These are phyloP conservation scores for Diaporthe sp. DNA, from an alignment of 2,329 filamentous ascomycete species.

Conservation along the genomic window DNA sequence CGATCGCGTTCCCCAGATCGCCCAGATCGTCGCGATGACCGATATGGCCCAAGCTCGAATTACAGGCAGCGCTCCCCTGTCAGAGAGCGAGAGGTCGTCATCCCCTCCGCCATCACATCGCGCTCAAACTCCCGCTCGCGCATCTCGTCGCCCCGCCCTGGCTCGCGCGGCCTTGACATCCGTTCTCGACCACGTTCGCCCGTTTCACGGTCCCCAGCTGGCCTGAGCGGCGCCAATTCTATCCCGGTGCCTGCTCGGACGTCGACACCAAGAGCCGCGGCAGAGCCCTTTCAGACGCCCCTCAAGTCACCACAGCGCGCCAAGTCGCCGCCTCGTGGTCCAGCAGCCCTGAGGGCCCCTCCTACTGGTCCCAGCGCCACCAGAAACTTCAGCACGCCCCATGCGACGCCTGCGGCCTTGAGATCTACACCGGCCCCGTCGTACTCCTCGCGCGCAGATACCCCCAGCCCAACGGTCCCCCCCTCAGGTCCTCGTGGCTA, in stretches of 20 bases:
- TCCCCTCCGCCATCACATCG: slow-evolving; percentile 66
- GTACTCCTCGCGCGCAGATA: slow-evolving; percentile 54
- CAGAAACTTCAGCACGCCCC: slow-evolving; percentile 57
- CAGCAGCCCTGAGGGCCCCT: slow-evolving; percentile 66
- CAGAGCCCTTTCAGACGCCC: slow-evolving; percentile 33
- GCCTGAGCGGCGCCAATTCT: slow-evolving; percentile 39
- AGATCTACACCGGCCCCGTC: slow-evolving; percentile 47
- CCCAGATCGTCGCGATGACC: slow-evolving; percentile 62
- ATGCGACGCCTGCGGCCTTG: slow-evolving; percentile 53
- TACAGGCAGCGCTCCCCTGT: slow-evolving; percentile 63
- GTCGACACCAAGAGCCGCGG: slow-evolving; percentile 34
- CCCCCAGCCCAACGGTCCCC: slow-evolving; percentile 62
- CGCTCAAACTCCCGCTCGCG: slow-evolving; percentile 60
- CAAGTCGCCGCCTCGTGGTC: slow-evolving; percentile 68
- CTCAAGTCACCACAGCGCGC: slow-evolving; percentile 47
- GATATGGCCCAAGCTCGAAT: slow-evolving; percentile 53
- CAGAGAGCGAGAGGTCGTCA: slow-evolving; percentile 60
- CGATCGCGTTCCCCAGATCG: slow-evolving; percentile 67
- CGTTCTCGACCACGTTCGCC: slow-evolving; percentile 64
- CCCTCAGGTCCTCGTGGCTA: slow-evolving; percentile 70
- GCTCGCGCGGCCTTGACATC: slow-evolving; percentile 57
- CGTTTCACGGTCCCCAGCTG: slow-evolving; percentile 54
- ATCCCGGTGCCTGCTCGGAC: slow-evolving; percentile 41
- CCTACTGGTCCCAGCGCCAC: slow-evolving; percentile 60
- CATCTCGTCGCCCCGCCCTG: slow-evolving; percentile 67